phyloP scores from a whole-genome alignment of 805 yeast species.

The Zygoascus biomembranicola region DNA sequence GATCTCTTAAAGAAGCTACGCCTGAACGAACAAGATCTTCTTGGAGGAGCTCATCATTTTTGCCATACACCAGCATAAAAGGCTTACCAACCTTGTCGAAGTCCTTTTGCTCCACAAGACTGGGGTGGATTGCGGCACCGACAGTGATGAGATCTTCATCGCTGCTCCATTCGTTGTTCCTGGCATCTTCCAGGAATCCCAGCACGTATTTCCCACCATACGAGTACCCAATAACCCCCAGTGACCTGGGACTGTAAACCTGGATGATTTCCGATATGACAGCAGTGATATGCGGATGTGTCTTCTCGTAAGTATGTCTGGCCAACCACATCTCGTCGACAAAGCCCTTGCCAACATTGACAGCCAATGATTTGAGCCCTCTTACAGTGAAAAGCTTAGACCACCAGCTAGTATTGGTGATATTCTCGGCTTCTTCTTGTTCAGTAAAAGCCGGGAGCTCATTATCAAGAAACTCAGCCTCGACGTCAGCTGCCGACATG shows the following conservation, averaged over 20 bases:
- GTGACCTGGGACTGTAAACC: constrained; percentile 21
- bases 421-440: not conserved
- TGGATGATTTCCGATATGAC: constrained; percentile 24
- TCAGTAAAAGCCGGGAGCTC: too few relatives aligned
- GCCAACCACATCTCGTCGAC: constrained; percentile 31
- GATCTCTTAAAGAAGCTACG: constrained; percentile 8
- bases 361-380: constrained; percentile 21
- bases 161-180: constrained; percentile 19
- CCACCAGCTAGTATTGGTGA: not conserved
- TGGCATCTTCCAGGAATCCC: constrained; percentile 19
- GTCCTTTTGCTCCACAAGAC: constrained; percentile 22
- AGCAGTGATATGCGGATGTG: constrained; percentile 20
- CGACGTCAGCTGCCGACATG: constrained; percentile 14
- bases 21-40: constrained; percentile 16
- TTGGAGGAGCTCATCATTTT: constrained; percentile 23
- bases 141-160: constrained; percentile 20
- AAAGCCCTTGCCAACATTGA: constrained; percentile 24
- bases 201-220: constrained; percentile 28
- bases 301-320: constrained; percentile 25
- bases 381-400: constrained; percentile 3
- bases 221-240: constrained; percentile 27
- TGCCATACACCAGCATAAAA: constrained; percentile 19
- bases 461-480: not conserved
- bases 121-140: constrained; percentile 26
- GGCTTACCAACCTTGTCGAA: constrained; percentile 23